Percentiles rank a stretch among this genome's conserved stretches.
phyloP scores from a whole-genome alignment of 495 filamentous ascomycete genomes.

The Aspergillus conjunctus region DNA sequence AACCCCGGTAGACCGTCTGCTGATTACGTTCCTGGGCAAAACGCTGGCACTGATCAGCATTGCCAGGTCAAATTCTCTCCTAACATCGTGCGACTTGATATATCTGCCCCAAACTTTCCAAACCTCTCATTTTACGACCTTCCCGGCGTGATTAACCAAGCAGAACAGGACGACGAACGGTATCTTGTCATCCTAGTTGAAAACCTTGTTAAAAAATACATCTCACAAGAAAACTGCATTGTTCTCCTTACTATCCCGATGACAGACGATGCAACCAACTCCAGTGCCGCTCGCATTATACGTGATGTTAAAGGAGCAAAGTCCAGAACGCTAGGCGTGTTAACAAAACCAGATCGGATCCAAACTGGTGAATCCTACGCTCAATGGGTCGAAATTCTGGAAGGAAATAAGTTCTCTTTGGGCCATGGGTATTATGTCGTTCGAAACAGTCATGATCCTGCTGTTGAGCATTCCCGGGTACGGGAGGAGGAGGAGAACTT shows the following conservation, averaged over 20 bases:
- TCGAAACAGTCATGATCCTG: conserved; percentile 56
- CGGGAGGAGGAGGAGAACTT: conserved; percentile 60
- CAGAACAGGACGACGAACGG: conserved; percentile 58
- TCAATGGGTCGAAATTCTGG: conserved; percentile 62
- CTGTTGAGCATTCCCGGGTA: conserved; percentile 54
- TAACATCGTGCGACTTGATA: conserved; percentile 73
- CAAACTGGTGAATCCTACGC: conserved; percentile 46
- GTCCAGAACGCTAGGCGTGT: conserved; percentile 67
- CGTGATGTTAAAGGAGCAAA: conserved; percentile 55
- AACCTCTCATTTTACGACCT: conserved; percentile 80
- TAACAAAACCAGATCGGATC: conserved; percentile 79
- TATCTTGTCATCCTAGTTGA: conserved; percentile 69
- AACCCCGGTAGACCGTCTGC: conserved; percentile 54
- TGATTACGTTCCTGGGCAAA: conserved; percentile 52
- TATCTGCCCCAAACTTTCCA: conserved; percentile 67
- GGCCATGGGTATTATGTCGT: conserved; percentile 70
- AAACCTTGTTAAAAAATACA: conserved; percentile 68
- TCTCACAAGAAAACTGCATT: conserved; percentile 63
- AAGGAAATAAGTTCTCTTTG: conserved; percentile 53
- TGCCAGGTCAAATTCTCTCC: conserved; percentile 69
- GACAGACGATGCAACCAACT: conserved; percentile 72
- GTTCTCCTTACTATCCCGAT: conserved; percentile 75
- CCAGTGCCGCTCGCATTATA: conserved; percentile 66
- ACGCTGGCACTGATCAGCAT: conserved; percentile 27
- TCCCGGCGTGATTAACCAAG: conserved; percentile 73